Percentiles rank a stretch among this genome's conserved stretches.
Conservation (phyloP, 2,329 filamentous ascomycete species). For the Massarina eburnea region DNA sequence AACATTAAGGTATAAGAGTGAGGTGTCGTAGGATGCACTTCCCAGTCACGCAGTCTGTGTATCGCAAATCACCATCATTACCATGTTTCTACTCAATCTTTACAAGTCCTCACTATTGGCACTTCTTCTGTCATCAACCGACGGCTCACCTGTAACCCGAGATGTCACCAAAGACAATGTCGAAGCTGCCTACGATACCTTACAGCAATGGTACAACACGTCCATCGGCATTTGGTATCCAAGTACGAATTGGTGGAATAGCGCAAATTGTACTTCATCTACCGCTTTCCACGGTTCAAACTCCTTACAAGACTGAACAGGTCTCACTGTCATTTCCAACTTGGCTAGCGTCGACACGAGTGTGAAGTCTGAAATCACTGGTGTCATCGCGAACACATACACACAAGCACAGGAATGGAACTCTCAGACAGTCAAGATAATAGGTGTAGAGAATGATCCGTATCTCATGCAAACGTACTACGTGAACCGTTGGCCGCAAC, state of each 20-base stretch:
- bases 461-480: conserved; percentile 7
- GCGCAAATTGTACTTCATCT: conserved; percentile 6
- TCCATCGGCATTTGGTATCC: conserved; percentile 6
- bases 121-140: background rate
- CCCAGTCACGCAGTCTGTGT: background rate
- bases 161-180: background rate
- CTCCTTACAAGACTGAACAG: background rate
- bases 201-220: conserved; percentile 7
- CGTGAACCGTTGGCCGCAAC: conserved; percentile 2
- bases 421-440: conserved; percentile 1
- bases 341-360: background rate
- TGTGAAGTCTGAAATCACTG: background rate
- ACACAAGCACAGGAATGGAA: conserved; percentile 1
- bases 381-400: conserved; percentile 3
- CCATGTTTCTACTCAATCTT: too few relatives aligned
- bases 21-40: background rate
- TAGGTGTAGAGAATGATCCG: background rate
- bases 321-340: conserved; percentile 2
- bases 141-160: background rate
- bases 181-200: conserved; percentile 1
- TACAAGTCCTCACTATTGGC: background rate
- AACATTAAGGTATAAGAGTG: background rate
- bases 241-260: conserved; percentile 8
- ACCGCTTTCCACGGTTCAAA: background rate
- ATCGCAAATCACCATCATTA: background rate